Base-by-base conservation (phyloP, 192 early-diverging fungal genomes). In the Cetraspora pellucida region DNA sequence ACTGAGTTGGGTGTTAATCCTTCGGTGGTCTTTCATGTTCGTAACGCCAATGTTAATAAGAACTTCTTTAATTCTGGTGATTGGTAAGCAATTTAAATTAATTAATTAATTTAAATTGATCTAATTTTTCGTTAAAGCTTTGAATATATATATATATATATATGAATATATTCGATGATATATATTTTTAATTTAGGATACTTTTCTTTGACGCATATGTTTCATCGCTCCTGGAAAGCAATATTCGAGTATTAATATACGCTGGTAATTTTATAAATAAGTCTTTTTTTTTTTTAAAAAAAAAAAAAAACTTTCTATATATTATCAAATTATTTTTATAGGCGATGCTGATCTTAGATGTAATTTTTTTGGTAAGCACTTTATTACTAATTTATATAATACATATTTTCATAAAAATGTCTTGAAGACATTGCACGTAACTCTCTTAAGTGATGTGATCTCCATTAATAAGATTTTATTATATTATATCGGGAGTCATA, bases 261-360 rank as follows among this genome's bases (percentile, higher is more conserved):
- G 92, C 93, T 74, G n/a, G 23, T 28, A 61, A 61, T 2, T 61
- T 61, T 16, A 17, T 11, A 19, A 30, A 30, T 27, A 0, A 28
- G n/a, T 37, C 31, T 37, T 3, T 3, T 37, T 37, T 37, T 37
- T 3, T 37, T 37, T 37, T n/a, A n/a, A n/a, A n/a, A n/a, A n/a
- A n/a, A n/a, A n/a, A n/a, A n/a, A n/a, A 37, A 37, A 37, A 37
- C 1, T 37, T 37, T 37, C 31, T 37, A 37, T 37, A 3, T 3
- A 28, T 11, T 10, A 61, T 61, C 9, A 28, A n/a, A 17, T 57
- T 1, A 27, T 27, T 59, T 7, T 59, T 28, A 19, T n/a, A 10
- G 96, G 97, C 47, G 95, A 97, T 72, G 93, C 93, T 5, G 95
- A 97, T 82, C 96, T 89, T 81, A 96, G 95, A 74, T 97, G 95